These are phyloP conservation scores for Diaporthe aspalathi DNA, from an alignment of 2,329 filamentous ascomycete genomes.

Conservation along the genomic window DNA sequence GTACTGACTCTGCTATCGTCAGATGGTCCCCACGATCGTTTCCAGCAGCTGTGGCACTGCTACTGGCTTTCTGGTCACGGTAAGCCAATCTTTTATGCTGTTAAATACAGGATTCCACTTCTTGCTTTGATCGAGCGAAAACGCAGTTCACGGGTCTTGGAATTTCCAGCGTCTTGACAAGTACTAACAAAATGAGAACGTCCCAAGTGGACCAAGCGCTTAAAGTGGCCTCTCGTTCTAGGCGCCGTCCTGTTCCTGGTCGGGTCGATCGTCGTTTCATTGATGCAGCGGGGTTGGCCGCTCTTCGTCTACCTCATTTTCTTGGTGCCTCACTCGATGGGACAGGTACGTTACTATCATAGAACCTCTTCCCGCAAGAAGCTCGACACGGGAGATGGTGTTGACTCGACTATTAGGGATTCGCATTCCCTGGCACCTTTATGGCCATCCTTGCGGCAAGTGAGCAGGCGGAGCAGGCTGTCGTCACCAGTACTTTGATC, in stretches of 20 bases:
- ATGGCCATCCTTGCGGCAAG: slow-evolving; percentile 72
- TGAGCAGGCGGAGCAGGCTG: slow-evolving; percentile 71
- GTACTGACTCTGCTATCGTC: background rate
- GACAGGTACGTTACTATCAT: slow-evolving; percentile 50
- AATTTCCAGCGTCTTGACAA: background rate
- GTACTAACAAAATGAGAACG: background rate
- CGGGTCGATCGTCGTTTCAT: slow-evolving; percentile 62
- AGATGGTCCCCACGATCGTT: slow-evolving; percentile 65
- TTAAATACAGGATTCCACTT: background rate
- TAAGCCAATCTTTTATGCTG: background rate
- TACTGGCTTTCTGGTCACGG: slow-evolving; percentile 71
- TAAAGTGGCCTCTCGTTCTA: slow-evolving; percentile 69
- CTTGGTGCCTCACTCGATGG: slow-evolving; percentile 67
- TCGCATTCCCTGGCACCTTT: slow-evolving; percentile 73
- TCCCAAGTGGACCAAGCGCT: slow-evolving; percentile 59
- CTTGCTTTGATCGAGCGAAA: background rate
- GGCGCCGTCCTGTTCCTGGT: slow-evolving; percentile 61
- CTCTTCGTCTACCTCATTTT: slow-evolving; percentile 65
- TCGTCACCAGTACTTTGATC: slow-evolving; percentile 76
- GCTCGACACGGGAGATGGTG: background rate
- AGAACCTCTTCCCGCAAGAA: background rate
- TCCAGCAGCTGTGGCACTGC: slow-evolving; percentile 65
- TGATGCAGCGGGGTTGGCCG: slow-evolving; percentile 63
- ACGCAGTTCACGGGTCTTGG: too few species aligned
- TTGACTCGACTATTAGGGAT: slow-evolving; percentile 54